Evolutionary conservation across 75 land plant genomes (phyloP).

Genomic region (Selaginella tamariscina): DNA sequence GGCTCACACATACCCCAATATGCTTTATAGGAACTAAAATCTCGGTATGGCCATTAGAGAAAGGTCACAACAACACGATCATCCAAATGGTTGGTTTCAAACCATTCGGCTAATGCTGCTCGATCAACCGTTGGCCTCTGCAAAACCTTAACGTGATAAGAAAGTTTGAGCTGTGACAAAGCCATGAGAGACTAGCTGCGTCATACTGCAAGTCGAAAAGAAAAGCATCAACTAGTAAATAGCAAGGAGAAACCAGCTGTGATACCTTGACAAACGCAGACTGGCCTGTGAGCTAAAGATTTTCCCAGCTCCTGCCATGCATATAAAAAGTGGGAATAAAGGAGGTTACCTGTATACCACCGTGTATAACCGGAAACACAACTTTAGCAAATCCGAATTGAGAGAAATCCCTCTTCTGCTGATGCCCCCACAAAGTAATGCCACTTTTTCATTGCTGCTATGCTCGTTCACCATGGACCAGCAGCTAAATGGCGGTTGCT

Average conservation of each 20-base stretch:
- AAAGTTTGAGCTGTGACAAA: constrained; percentile 58
- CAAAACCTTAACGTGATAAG: background rate
- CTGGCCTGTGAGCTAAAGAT: constrained; percentile 39
- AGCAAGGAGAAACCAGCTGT: background rate
- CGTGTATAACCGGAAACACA: constrained; percentile 79
- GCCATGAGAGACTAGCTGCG: constrained; percentile 47
- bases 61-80: constrained; percentile 72
- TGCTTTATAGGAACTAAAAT: constrained; percentile 32
- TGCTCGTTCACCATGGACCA: no score
- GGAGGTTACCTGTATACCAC: no score
- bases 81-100: constrained; percentile 41
- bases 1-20: constrained; percentile 68
- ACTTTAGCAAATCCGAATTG: constrained; percentile 65
- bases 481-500: no score
- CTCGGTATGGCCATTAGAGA: background rate
- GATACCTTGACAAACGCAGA: constrained; percentile 75
- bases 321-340: no score
- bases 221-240: constrained; percentile 15
- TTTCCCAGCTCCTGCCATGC: constrained; percentile 58
- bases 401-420: constrained; percentile 73
- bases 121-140: constrained; percentile 30
- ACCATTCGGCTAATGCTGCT: constrained; percentile 42
- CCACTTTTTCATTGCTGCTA: no score
- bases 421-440: constrained; percentile 78
- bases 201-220: constrained; percentile 40